phyloP scores from a whole-genome alignment of 768 basidiomycete species.

The Lentinula lateritia region DNA sequence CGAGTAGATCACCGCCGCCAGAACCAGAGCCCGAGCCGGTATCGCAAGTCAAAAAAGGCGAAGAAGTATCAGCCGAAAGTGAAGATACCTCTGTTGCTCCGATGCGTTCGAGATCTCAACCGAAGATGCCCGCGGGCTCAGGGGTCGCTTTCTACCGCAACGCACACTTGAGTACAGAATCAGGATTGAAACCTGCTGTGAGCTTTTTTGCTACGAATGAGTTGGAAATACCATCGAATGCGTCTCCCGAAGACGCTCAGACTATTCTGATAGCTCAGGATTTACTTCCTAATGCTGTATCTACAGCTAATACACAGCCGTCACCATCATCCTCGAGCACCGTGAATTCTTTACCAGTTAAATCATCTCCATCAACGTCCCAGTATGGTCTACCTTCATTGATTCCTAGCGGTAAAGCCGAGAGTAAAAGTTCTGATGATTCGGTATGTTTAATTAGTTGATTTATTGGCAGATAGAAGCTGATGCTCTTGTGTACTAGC shows the following conservation, averaged over 20 bases:
- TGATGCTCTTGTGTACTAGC: conserved; percentile 21
- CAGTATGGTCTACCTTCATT: conserved; percentile 19
- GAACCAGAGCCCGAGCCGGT: conserved; percentile 16
- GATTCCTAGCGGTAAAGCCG: conserved; percentile 29
- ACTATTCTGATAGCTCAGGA: neutral
- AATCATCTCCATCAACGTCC: neutral
- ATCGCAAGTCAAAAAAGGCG: neutral
- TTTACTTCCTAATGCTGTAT: neutral
- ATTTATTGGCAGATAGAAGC: neutral
- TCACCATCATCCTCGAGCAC: conserved; percentile 2
- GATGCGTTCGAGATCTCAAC: conserved; percentile 47
- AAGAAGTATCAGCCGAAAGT: neutral
- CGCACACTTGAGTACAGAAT: conserved; percentile 44
- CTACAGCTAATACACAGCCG: neutral
- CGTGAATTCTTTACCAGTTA: conserved; percentile 9
- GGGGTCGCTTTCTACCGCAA: conserved; percentile 71
- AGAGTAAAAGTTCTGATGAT: conserved; percentile 48
- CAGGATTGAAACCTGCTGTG: conserved; percentile 45
- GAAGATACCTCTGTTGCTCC: conserved; percentile 11
- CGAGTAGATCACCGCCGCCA: conserved; percentile 48
- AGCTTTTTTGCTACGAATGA: conserved; percentile 81
- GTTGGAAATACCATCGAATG: conserved; percentile 38
- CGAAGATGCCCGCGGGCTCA: conserved; percentile 68
- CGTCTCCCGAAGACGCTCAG: conserved; percentile 19
- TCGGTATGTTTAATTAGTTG: conserved; percentile 34